Evolutionary conservation across 2,329 filamentous ascomycete genomes (phyloP).

Genomic region (Aspergillus amoenus): DNA sequence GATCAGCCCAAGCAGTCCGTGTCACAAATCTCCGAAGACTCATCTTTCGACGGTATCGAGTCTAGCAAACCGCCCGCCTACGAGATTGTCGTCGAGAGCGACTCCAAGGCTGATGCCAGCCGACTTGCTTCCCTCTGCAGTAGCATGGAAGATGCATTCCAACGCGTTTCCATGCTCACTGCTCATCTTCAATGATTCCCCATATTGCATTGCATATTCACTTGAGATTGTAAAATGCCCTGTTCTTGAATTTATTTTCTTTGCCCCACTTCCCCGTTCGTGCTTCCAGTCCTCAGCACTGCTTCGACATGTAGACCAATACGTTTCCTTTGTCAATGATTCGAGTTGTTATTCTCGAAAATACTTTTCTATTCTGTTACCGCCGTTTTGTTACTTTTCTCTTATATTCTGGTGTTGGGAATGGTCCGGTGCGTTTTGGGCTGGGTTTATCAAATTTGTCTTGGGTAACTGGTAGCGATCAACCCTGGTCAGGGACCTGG

Average conservation of each 20-base stretch:
- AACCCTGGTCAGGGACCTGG: neutral
- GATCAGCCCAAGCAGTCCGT: conserved; percentile 46
- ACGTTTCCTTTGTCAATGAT: conserved; percentile 26
- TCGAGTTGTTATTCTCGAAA: conserved; percentile 11
- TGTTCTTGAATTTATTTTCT: conserved; percentile 4
- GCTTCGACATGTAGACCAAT: conserved; percentile 18
- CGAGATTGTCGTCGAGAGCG: conserved; percentile 60
- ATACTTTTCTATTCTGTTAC: neutral
- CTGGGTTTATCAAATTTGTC: conserved; percentile 1
- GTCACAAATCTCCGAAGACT: conserved; percentile 26
- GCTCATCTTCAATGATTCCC: conserved; percentile 41
- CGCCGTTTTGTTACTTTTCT: conserved; percentile 2
- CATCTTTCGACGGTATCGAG: conserved; percentile 53
- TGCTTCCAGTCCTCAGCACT: conserved; percentile 13
- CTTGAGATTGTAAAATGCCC: conserved; percentile 19
- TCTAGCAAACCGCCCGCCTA: conserved; percentile 65
- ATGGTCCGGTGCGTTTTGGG: conserved; percentile 7
- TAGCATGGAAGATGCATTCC: conserved; percentile 44
- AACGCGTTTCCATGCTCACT: conserved; percentile 41
- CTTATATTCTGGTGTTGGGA: conserved; percentile 8
- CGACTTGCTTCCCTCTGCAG: conserved; percentile 39
- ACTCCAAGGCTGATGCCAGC: conserved; percentile 25
- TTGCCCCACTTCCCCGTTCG: too few species aligned
- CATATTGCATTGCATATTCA: conserved; percentile 21
- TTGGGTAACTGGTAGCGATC: conserved; percentile 9